Base-by-base conservation (phyloP, 495 filamentous ascomycete species). In the Cetradonia linearis region DNA sequence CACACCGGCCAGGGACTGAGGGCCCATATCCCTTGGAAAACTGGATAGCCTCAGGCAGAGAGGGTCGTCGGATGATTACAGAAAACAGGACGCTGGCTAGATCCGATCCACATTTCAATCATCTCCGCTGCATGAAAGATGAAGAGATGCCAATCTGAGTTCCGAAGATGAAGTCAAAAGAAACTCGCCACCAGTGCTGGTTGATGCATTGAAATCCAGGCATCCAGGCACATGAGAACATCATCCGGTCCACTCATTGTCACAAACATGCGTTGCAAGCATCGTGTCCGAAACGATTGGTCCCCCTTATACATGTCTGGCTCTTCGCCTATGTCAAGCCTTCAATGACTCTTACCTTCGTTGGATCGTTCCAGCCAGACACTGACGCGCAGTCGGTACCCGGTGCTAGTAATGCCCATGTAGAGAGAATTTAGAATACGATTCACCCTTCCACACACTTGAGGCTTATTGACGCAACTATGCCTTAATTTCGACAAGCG, bases 1-100 rank as follows among this genome's bases (percentile, higher is more conserved):
- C 49, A 53, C 49, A 53, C n/a, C n/a, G 9, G n/a, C 13, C 3
- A 34, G 18, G 33, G 3, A 13, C n/a, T 14, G 47, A 58, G 49
- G 58, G 53, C 54, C 61, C 60, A 52, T 42, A 27, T 23, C 61
- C 58, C 55, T 38, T 62, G 25, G 23, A 33, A 36, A 54, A 37
- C n/a, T 20, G 33, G 14, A 31, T 54, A 36, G 50, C n/a, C 50
- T 36, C 50, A 34, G 49, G 49, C 9, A 20, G 5, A 33, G 42
- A 46, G 42, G 42, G 25, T 46, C 42, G 16, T 46, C 42, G 20
- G 42, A 46, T 25, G 20, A 46, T 46, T 11, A 25, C 20, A 46
- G 42, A 20, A 46, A 10, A 25, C 40, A 23, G 9, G 11, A 11
- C n/a, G 25, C 42, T 20, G 13, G n/a, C 42, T 46, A 46, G 42